Evolutionary conservation across 306 rosid species (phyloP).

Genomic region (Mimosa bimucronata): DNA sequence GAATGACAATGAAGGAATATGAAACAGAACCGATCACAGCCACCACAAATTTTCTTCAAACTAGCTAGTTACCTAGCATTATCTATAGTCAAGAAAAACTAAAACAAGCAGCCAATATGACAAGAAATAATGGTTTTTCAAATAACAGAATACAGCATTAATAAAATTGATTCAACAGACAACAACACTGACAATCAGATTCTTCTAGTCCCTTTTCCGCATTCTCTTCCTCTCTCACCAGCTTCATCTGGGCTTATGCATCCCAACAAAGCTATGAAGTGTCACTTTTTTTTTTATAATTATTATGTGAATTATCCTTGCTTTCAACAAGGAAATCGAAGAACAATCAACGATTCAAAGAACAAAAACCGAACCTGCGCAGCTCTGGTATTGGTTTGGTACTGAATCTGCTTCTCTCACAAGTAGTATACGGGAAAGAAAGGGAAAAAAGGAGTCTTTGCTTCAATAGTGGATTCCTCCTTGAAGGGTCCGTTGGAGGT

Average conservation of each 20-base stretch:
- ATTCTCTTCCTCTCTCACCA: not conserved
- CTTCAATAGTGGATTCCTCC: not conserved
- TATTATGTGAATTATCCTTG: not conserved
- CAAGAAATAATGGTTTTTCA: not conserved
- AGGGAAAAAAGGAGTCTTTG: not conserved
- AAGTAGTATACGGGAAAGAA: not conserved
- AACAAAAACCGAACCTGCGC: not conserved
- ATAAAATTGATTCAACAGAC: not conserved
- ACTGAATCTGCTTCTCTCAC: not conserved
- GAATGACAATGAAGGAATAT: constrained; percentile 2
- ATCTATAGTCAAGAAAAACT: not conserved
- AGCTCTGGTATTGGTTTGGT: not conserved
- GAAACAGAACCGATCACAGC: constrained; percentile 11
- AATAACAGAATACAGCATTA: not conserved
- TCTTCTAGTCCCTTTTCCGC: not conserved
- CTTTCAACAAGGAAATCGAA: not conserved
- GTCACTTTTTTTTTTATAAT: not conserved
- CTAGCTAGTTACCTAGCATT: constrained; percentile 2
- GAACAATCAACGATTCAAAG: not conserved
- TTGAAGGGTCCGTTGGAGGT: not conserved
- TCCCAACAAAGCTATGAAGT: not conserved
- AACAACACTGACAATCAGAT: not conserved
- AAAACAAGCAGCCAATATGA: constrained; percentile 3
- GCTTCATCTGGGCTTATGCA: not conserved
- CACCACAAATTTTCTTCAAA: not conserved